Evolutionary conservation across 768 basidiomycete genomes (phyloP).

Genomic region (Tylopilus sp.): DNA sequence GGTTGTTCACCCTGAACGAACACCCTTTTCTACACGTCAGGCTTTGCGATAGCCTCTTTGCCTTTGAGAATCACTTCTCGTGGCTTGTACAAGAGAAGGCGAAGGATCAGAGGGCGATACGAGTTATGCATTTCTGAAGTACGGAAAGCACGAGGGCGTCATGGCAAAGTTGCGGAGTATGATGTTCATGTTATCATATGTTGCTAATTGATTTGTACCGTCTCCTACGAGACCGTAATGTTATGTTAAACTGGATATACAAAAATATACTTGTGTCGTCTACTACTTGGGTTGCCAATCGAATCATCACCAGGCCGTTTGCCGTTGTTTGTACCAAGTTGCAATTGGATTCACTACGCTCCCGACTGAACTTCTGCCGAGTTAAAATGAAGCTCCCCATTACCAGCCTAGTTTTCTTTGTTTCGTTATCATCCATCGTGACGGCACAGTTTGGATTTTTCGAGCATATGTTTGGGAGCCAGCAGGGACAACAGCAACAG

Average conservation of each 20-base stretch:
- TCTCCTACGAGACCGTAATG: slow-evolving; percentile 27
- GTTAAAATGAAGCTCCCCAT: slow-evolving; percentile 14
- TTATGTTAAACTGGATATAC: slow-evolving; percentile 23
- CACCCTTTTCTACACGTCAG: slow-evolving; percentile 13
- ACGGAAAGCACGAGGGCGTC: slow-evolving; percentile 1
- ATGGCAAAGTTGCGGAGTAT: slow-evolving; percentile 17
- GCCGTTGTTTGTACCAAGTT: neutral
- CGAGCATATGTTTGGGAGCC: slow-evolving; percentile 66
- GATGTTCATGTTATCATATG: slow-evolving; percentile 29
- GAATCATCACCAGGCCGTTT: neutral
- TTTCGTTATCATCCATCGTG: slow-evolving; percentile 32
- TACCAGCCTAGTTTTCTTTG: slow-evolving; percentile 12
- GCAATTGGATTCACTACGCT: no score
- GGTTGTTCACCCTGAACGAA: slow-evolving; percentile 11
- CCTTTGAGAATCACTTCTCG: neutral
- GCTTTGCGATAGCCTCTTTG: slow-evolving; percentile 15
- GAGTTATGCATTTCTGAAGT: slow-evolving; percentile 5
- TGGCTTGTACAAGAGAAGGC: neutral
- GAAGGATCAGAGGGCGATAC: neutral
- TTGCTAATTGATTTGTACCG: slow-evolving; percentile 32
- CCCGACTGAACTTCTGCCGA: neutral
- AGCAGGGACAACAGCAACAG: slow-evolving; percentile 53
- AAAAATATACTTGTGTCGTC: neutral
- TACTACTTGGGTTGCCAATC: neutral
- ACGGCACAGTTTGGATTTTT: slow-evolving; percentile 79